Base-by-base conservation (phyloP, 2,329 filamentous ascomycete species). In the Clarireedia hainanense region DNA sequence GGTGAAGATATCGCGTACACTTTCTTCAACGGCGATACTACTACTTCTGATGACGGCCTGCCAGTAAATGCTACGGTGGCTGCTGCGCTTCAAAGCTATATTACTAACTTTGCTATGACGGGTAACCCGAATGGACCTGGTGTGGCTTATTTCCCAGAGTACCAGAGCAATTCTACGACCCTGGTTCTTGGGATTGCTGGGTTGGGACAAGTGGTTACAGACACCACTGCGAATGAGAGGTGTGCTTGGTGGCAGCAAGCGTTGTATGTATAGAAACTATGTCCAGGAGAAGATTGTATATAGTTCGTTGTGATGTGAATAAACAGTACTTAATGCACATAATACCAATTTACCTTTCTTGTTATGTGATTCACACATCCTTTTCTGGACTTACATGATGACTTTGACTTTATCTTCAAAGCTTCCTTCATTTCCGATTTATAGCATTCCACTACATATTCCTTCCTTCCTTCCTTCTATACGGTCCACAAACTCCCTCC, bases 1-100 rank as follows among this genome's bases (percentile, higher is more conserved):
- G 78, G 74, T 17, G 66, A 73, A 50, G 80, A 83, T 60, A 61
- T 80, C 4, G 58, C 71, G 0, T 81, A 79, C 60, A 79, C 76
- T 0, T 81, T 76, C 67, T 83, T 74, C 68, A 73, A 75, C 43
- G 70, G 70, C 20, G 63, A 64, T 39, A 66, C 63, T 3, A 55
- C 60, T 2, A 60, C 62, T 4, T n/a, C 49, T 6, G 51, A 60
- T 15, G 58, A 69, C 39, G 63, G 63, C 17, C 10, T 57, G 5
- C 45, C 60, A 7, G 66, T 72, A 23, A 63, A 72, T 46, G 58
- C 59, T 0, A 62, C 61, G 0, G 54, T 74, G 3, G 73, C 73
- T 2, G 54, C 55, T 4, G 61, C 59, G 4, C 46, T 74, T 47
- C 73, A 75, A 55, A 63, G 67, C 27, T 73, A 72, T 58, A 65